A percentile compares a stretch with the other conserved stretches of the same genome.
These are phyloP conservation scores for Coix lacrymajobi DNA, from an alignment of 176 grass and related monocot species.

Conservation along the genomic window DNA sequence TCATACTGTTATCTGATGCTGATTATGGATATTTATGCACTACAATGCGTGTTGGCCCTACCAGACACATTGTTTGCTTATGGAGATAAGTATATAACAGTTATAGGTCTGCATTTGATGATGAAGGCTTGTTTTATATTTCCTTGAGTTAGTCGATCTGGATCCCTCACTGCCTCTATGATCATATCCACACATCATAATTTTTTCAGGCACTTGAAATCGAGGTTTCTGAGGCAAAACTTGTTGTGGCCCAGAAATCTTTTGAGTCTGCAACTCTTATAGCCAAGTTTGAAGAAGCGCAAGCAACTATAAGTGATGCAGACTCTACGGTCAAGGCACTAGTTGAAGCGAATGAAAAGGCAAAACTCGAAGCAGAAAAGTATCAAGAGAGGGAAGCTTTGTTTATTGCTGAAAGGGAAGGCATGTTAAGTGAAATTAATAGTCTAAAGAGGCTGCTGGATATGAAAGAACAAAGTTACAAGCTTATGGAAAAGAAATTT, in stretches of 20 bases:
- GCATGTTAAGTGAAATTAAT: slow-evolving; percentile 44
- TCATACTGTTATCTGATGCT: background rate
- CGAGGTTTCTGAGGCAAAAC: slow-evolving; percentile 65
- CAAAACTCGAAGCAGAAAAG: slow-evolving; percentile 57
- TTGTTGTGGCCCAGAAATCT: slow-evolving; percentile 59
- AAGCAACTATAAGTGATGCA: slow-evolving; percentile 79
- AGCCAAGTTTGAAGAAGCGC: slow-evolving; percentile 68
- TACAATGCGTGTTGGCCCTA: background rate
- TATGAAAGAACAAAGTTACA: slow-evolving; percentile 55
- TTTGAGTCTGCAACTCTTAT: slow-evolving; percentile 69
- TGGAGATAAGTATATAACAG: background rate
- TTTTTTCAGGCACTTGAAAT: slow-evolving; percentile 54
- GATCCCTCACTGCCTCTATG: background rate
- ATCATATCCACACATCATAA: background rate
- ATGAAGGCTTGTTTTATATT: background rate
- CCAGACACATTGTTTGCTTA: background rate
- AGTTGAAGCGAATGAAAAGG: slow-evolving; percentile 59
- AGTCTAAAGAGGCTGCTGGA: slow-evolving; percentile 45
- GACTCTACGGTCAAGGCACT: slow-evolving; percentile 68
- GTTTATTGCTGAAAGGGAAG: slow-evolving; percentile 41
- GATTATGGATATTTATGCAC: background rate
- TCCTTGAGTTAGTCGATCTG: slow-evolving; percentile 2
- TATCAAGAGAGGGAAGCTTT: slow-evolving; percentile 50
- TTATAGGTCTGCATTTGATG: background rate
- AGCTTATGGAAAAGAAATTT: slow-evolving; percentile 51